Percentiles rank a stretch among this genome's conserved stretches.
These are phyloP conservation scores for Gossypium gossypioides DNA, from an alignment of 441 rosid genomes.

Conservation along the genomic window DNA sequence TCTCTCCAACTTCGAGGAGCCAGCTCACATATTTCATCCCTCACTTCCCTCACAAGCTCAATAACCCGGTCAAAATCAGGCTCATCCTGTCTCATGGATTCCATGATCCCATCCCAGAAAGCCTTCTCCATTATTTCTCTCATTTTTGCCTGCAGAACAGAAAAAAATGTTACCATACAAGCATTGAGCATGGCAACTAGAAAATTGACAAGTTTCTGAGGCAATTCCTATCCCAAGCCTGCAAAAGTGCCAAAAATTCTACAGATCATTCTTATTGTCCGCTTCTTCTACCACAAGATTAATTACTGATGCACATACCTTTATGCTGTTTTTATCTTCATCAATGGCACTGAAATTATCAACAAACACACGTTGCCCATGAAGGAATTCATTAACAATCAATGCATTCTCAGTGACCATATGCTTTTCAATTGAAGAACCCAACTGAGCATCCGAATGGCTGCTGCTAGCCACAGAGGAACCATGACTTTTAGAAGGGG, in stretches of 20 bases:
- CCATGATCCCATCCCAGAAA: slow-evolving; percentile 72
- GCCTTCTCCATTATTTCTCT: slow-evolving; percentile 74
- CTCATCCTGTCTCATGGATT: slow-evolving; percentile 49
- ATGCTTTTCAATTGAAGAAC: slow-evolving; percentile 19
- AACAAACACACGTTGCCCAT: slow-evolving; percentile 34
- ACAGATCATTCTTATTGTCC: neutral
- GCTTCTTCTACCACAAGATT: neutral
- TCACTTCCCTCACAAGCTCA: slow-evolving; percentile 76
- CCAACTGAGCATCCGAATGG: slow-evolving; percentile 19
- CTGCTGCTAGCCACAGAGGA: slow-evolving; percentile 25
- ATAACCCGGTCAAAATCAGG: slow-evolving; percentile 53
- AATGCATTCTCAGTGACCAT: slow-evolving; percentile 51
- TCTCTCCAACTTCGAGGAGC: slow-evolving; percentile 75
- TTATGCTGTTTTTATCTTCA: slow-evolving; percentile 35
- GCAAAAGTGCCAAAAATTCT: neutral
- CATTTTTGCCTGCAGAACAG: slow-evolving; percentile 42
- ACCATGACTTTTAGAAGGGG: slow-evolving; percentile 22
- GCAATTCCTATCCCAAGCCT: neutral
- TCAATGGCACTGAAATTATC: slow-evolving; percentile 28
- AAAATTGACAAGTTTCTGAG: neutral
- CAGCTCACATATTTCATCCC: slow-evolving; percentile 74
- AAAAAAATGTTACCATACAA: neutral
- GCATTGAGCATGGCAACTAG: neutral
- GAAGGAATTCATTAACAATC: slow-evolving; percentile 64
- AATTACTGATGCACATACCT: slow-evolving; percentile 38